Conservation (phyloP, 257 asterid species). For the Vinca minor region DNA sequence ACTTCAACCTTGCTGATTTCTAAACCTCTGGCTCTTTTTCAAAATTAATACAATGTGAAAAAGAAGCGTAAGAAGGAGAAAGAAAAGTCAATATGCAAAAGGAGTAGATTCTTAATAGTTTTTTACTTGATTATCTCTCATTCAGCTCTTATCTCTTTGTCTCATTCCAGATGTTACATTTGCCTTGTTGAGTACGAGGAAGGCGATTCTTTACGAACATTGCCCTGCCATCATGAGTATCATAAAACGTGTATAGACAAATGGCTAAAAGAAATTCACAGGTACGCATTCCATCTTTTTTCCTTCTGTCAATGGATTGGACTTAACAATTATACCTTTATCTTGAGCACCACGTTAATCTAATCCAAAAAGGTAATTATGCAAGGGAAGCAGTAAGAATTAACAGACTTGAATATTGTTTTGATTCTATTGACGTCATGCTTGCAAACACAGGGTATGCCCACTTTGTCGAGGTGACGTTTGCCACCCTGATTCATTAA, state of each 20-base stretch:
- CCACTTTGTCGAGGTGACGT: constrained; percentile 87
- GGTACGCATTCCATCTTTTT: constrained; percentile 31
- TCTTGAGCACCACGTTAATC: background rate
- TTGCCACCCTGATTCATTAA: constrained; percentile 36
- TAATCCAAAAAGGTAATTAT: background rate
- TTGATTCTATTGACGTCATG: constrained; percentile 1
- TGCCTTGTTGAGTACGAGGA: constrained; percentile 92
- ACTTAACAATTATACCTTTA: background rate
- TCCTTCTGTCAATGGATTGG: background rate
- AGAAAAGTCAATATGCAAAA: background rate
- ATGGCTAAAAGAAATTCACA: constrained; percentile 96
- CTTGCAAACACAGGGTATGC: constrained; percentile 55
- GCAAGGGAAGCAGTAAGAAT: background rate
- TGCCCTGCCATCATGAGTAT: constrained; percentile 90
- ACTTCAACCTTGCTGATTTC: background rate
- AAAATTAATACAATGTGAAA: background rate
- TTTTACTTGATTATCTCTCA: background rate
- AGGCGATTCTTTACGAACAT: constrained; percentile 57
- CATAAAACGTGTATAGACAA: constrained; percentile 74
- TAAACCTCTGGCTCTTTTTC: background rate
- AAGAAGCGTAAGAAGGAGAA: background rate
- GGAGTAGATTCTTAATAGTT: background rate
- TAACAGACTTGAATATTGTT: background rate
- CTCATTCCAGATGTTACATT: constrained; percentile 68
- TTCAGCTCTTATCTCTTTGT: constrained; percentile 9